These are phyloP conservation scores for Apocynum venetum DNA, from an alignment of 257 asterid genomes.

Conservation along the genomic window DNA sequence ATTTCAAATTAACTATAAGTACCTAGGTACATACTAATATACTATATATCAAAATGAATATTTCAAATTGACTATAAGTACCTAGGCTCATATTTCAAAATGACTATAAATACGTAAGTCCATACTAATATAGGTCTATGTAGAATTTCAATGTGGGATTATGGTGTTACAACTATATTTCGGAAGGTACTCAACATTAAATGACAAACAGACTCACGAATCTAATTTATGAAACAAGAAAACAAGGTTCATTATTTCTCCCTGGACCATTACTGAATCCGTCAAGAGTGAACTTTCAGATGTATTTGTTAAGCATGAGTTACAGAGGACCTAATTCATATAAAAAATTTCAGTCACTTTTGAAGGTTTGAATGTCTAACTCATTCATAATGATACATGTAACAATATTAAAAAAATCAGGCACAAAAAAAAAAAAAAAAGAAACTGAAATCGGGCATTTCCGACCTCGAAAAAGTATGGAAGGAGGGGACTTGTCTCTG, in stretches of 20 bases:
- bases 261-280: neutral
- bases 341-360: neutral
- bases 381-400: neutral
- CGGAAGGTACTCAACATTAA: too few species aligned
- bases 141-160: too few species aligned
- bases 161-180: too few species aligned
- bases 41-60: too few species aligned
- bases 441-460: neutral
- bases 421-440: neutral
- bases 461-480: neutral
- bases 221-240: neutral
- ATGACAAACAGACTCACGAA: too few species aligned
- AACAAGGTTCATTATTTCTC: neutral
- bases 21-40: too few species aligned
- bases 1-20: too few species aligned
- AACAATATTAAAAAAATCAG: too few species aligned
- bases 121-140: too few species aligned
- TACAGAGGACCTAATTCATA: neutral
- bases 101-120: too few species aligned
- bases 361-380: slow-evolving; percentile 4
- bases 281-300: neutral
- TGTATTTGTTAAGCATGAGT: neutral
- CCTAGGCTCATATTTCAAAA: too few species aligned
- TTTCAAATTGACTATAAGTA: too few species aligned
- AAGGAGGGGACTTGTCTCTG: slow-evolving; percentile 15